A percentile compares a stretch with the other conserved stretches of the same genome.
These are phyloP conservation scores for Cystobasidium pallidum DNA, from an alignment of 1,284 basidiomycete genomes.

Conservation along the genomic window DNA sequence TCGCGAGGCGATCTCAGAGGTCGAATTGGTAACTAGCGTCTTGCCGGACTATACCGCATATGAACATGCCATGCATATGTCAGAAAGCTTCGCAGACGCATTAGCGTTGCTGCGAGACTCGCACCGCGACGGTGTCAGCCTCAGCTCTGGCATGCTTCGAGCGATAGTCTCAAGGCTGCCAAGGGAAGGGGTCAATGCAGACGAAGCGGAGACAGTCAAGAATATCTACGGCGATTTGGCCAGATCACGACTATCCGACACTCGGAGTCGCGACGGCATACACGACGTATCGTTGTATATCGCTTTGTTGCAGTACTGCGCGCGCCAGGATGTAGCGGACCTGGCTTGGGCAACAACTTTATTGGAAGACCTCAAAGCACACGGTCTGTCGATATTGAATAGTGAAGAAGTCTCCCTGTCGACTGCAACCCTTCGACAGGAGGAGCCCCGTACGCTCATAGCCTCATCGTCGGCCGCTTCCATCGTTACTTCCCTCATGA, in stretches of 20 bases:
- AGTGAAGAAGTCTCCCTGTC: not conserved
- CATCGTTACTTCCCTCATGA: slow-evolving; percentile 67
- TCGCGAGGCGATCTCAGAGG: slow-evolving; percentile 43
- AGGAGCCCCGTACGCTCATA: not conserved
- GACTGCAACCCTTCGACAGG: not conserved
- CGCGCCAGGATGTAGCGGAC: slow-evolving; percentile 26
- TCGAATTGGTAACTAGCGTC: slow-evolving; percentile 44
- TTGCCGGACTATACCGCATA: slow-evolving; percentile 44
- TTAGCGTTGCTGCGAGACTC: slow-evolving; percentile 46
- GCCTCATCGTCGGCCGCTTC: slow-evolving; percentile 59
- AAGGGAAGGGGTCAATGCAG: not conserved
- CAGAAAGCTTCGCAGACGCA: slow-evolving; percentile 46
- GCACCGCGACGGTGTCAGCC: slow-evolving; percentile 27
- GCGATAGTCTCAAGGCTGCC: slow-evolving; percentile 44
- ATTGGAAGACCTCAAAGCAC: slow-evolving; percentile 62
- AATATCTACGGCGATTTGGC: slow-evolving; percentile 17
- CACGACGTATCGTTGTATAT: slow-evolving; percentile 14
- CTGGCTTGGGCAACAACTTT: slow-evolving; percentile 60
- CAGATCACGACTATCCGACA: slow-evolving; percentile 8
- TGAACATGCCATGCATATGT: slow-evolving; percentile 46
- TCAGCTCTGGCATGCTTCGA: slow-evolving; percentile 43
- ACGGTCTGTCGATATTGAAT: slow-evolving; percentile 50
- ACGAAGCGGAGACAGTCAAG: slow-evolving; percentile 7
- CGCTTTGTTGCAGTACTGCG: slow-evolving; percentile 26
- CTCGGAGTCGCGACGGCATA: slow-evolving; percentile 18